These are phyloP conservation scores for Leccinum barrowsii DNA, from an alignment of 768 basidiomycete species.

Conservation along the genomic window DNA sequence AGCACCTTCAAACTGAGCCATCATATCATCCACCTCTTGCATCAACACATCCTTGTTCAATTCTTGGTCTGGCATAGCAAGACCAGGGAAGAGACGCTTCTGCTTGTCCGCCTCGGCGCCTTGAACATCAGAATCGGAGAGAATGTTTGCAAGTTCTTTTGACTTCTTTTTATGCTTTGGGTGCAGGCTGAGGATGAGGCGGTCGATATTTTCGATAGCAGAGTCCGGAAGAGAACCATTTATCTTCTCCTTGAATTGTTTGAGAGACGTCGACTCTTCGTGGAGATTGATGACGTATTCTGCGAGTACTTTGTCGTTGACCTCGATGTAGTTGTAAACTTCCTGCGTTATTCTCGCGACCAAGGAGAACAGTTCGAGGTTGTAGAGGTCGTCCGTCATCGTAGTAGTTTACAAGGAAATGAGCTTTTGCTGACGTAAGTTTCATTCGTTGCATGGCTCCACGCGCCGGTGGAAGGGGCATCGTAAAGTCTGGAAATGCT, in stretches of 20 bases:
- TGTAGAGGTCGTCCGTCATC: constrained; percentile 83
- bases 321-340: constrained; percentile 79
- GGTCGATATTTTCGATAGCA: constrained; percentile 89
- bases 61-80: constrained; percentile 74
- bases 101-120: constrained; percentile 65
- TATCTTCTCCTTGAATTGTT: constrained; percentile 79
- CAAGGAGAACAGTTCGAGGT: constrained; percentile 89
- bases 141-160: constrained; percentile 35
- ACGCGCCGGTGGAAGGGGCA: constrained; percentile 48
- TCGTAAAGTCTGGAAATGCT: constrained; percentile 87
- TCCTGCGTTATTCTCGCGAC: constrained; percentile 92
- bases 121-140: constrained; percentile 28
- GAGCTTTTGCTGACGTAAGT: constrained; percentile 18
- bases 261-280: constrained; percentile 72
- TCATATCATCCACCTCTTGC: constrained; percentile 87
- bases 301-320: constrained; percentile 89
- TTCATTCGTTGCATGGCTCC: constrained; percentile 45
- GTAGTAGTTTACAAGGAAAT: constrained; percentile 4
- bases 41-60: constrained; percentile 76
- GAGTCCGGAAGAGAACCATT: constrained; percentile 82
- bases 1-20: constrained; percentile 67
- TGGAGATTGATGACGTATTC: constrained; percentile 94
- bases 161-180: constrained; percentile 88
- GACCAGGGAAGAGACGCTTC: constrained; percentile 85
- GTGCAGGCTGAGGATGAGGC: constrained; percentile 90